phyloP scores from a whole-genome alignment of 2,329 filamentous ascomycete genomes.

The Pseudogymnoascus pannorum region DNA sequence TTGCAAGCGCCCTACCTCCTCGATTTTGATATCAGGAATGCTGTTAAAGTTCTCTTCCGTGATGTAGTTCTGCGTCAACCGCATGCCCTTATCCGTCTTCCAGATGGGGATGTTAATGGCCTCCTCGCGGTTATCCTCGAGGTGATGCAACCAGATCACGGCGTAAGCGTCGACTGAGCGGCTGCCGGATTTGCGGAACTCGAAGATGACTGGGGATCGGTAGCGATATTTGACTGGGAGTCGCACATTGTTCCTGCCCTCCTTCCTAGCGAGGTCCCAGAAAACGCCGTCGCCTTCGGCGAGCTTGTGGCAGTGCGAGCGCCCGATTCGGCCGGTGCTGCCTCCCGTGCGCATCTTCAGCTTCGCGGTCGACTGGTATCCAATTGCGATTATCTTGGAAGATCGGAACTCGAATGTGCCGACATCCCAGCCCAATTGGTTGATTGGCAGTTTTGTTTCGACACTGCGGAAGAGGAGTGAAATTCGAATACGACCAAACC shows the following conservation, averaged over 20 bases:
- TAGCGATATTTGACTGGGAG: slow-evolving; percentile 88
- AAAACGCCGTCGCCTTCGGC: slow-evolving; percentile 52
- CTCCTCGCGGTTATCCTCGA: slow-evolving; percentile 70
- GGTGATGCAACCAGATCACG: slow-evolving; percentile 75
- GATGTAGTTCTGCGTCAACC: slow-evolving; percentile 87
- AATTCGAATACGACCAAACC: slow-evolving; percentile 83
- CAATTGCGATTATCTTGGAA: slow-evolving; percentile 57
- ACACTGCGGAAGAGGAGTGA: slow-evolving; percentile 85
- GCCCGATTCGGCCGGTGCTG: slow-evolving; percentile 63
- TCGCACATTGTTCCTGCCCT: slow-evolving; percentile 48
- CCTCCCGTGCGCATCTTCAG: slow-evolving; percentile 82
- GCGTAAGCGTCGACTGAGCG: slow-evolving; percentile 69
- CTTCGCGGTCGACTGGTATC: slow-evolving; percentile 56
- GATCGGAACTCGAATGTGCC: slow-evolving; percentile 87
- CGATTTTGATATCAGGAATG: slow-evolving; percentile 67
- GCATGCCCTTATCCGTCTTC: slow-evolving; percentile 65
- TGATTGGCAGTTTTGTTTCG: slow-evolving; percentile 75
- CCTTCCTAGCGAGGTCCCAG: slow-evolving; percentile 47
- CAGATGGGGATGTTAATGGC: slow-evolving; percentile 87
- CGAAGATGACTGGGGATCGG: slow-evolving; percentile 81
- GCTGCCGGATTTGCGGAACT: slow-evolving; percentile 66
- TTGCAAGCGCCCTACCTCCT: slow-evolving; percentile 72
- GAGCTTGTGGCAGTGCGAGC: slow-evolving; percentile 52
- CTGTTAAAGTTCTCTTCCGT: slow-evolving; percentile 66
- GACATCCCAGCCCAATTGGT: slow-evolving; percentile 87